These are phyloP conservation scores for Picea engelmannii DNA, from an alignment of 83 land plant genomes.

Conservation along the genomic window DNA sequence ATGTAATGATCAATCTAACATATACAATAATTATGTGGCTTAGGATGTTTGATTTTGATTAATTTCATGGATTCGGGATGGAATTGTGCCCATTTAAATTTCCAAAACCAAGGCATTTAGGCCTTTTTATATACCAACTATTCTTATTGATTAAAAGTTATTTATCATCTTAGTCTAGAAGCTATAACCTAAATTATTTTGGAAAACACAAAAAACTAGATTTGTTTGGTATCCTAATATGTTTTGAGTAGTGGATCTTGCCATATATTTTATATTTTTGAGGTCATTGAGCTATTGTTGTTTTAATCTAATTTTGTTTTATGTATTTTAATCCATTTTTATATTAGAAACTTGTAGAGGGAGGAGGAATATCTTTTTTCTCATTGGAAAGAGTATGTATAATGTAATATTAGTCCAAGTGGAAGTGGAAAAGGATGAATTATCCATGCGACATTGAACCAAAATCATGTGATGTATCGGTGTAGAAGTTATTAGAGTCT, in stretches of 20 bases:
- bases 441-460: slow-evolving; percentile 12
- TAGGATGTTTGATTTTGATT: too few species aligned
- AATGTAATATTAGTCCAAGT: slow-evolving; percentile 91
- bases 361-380: slow-evolving; percentile 88
- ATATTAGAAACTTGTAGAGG: slow-evolving; percentile 41
- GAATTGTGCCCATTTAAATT: too few species aligned
- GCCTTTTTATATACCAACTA: too few species aligned
- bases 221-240: neutral
- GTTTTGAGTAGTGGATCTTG: neutral
- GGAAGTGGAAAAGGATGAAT: slow-evolving; percentile 17
- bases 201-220: neutral
- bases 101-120: too few species aligned
- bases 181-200: neutral
- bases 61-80: too few species aligned
- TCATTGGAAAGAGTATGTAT: slow-evolving; percentile 99
- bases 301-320: neutral
- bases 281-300: neutral
- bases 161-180: too few species aligned
- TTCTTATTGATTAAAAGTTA: too few species aligned
- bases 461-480: slow-evolving; percentile 1
- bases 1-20: too few species aligned
- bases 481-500: neutral
- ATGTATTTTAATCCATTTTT: neutral
- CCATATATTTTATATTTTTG: neutral
- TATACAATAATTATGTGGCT: too few species aligned